Conservation (phyloP, 2,329 filamentous ascomycete genomes). For the Cladobotryum mycophilum region DNA sequence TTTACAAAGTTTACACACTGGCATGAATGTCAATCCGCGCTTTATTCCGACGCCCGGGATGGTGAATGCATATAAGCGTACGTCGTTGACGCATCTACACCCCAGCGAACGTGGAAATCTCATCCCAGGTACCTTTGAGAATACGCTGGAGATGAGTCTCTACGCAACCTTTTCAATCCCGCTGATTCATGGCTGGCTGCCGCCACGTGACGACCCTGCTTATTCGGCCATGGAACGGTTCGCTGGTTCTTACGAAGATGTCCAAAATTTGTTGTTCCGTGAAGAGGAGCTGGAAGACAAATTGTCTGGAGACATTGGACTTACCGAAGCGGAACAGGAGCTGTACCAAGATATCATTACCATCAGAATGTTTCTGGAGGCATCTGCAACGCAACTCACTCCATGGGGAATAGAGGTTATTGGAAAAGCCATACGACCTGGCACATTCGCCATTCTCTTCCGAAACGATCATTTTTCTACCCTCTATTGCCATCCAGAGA, state of each 20-base stretch:
- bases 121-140: constrained; percentile 71
- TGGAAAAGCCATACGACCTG: constrained; percentile 61
- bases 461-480: constrained; percentile 97
- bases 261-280: constrained; percentile 79
- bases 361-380: constrained; percentile 76
- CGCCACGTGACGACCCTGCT: constrained; percentile 57
- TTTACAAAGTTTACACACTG: constrained; percentile 80
- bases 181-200: constrained; percentile 89
- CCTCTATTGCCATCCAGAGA: constrained; percentile 79
- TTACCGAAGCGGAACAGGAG: constrained; percentile 68
- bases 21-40: constrained; percentile 95
- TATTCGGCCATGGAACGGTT: constrained; percentile 66
- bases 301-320: constrained; percentile 43
- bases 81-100: constrained; percentile 46
- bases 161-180: constrained; percentile 87
- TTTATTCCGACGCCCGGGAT: constrained; percentile 59
- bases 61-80: constrained; percentile 42
- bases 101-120: constrained; percentile 41
- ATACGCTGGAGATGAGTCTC: constrained; percentile 80
- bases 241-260: constrained; percentile 84
- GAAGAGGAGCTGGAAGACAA: constrained; percentile 86
- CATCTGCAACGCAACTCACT: constrained; percentile 82
- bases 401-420: constrained; percentile 72
- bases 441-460: constrained; percentile 84
- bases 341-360: constrained; percentile 75